Base-by-base conservation (phyloP, 768 basidiomycete genomes). In the Gloeopeniophorella convolvens region DNA sequence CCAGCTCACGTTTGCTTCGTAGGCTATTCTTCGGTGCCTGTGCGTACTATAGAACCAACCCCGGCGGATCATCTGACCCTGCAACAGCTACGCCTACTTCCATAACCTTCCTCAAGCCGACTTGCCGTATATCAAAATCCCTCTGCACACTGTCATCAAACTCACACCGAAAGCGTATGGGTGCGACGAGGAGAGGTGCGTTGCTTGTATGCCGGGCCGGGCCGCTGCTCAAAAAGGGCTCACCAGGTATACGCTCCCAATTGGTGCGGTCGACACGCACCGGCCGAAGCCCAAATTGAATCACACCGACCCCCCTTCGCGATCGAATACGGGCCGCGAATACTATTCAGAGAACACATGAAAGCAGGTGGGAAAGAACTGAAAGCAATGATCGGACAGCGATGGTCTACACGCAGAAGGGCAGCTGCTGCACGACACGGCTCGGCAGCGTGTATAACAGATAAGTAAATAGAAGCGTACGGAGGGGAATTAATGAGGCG, bases 81-180 rank as follows among this genome's bases (percentile, higher is more conserved):
- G 18, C 39, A 20, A 21, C 62, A 93, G 89, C 64, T 98, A 99
- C 62, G 95, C 95, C 15, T 99, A 99, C 71, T 98, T 98, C 72
- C 87, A 91, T 65, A 79, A 94, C 59, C 70, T 95, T 20, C 80
- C 89, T 0, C 96, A 96, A 66, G 89, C 78, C 20, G 93, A 98
- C 63, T 75, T 99, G 28, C 96, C 96, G 1, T 99, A 99, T 65
- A 89, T 98, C 74, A 95, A 94, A 71, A 93, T 97, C 39, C 93
- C 93, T 1, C 68, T 95, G 48, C 96, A 99, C 64, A 99, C 95
- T 0, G 86, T 99, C 31, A 96, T 99, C 67, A 98, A 98, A 69
- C 76, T 99, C 39, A 98, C 95, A 1, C 96, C 96, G 9, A 93
- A 90, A 63, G 96, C 96, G 1, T 99, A 98, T 65, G 96, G 96